phyloP scores from a whole-genome alignment of 352 stramenopile genomes.

The Pythium sp. region DNA sequence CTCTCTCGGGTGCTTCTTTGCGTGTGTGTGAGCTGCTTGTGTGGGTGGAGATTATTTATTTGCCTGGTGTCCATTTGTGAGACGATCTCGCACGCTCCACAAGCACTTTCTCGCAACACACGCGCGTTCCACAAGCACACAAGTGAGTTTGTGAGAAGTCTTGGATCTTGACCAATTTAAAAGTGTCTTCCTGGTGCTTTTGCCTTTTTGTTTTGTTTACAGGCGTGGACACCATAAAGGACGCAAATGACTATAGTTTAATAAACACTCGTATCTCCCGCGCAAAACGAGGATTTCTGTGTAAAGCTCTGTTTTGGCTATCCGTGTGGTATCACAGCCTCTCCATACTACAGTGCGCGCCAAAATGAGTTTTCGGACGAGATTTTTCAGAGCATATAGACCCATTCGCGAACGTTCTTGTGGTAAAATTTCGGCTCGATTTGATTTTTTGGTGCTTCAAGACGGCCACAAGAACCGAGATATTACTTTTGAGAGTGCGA shows the following conservation, averaged over 20 bases:
- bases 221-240: slow-evolving; percentile 4
- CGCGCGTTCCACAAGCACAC: neutral
- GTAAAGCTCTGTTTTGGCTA: slow-evolving; percentile 1
- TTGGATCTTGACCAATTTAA: too few species aligned
- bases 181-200: too few species aligned
- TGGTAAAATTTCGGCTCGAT: too few species aligned
- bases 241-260: slow-evolving; percentile 5
- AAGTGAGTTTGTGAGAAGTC: neutral
- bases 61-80: neutral
- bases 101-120: slow-evolving; percentile 4
- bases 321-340: neutral
- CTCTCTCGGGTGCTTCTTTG: neutral
- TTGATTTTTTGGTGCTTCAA: too few species aligned
- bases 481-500: too few species aligned
- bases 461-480: too few species aligned
- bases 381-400: too few species aligned
- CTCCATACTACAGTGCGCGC: slow-evolving; percentile 1
- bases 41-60: neutral
- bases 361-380: too few species aligned
- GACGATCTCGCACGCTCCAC: neutral
- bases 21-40: neutral
- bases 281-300: slow-evolving; percentile 4
- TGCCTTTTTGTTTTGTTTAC: too few species aligned
- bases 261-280: neutral
- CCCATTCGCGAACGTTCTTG: too few species aligned